A percentile compares a stretch with the other conserved stretches of the same genome.
Conservation (phyloP, 176 grass and related monocot genomes). For the Raddia distichophylla region DNA sequence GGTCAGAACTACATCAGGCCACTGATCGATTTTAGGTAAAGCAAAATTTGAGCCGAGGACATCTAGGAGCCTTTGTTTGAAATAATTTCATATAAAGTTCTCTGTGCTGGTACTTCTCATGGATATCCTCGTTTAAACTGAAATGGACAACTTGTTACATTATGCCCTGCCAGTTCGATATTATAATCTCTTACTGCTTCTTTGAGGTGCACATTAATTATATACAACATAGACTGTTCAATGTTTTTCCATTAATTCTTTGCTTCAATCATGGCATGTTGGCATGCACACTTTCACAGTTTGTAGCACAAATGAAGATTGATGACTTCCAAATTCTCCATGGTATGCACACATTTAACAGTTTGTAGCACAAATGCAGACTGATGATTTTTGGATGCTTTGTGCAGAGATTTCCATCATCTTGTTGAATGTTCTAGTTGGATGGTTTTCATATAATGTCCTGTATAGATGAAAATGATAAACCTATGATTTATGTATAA, state of each 20-base stretch:
- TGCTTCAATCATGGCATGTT: neutral
- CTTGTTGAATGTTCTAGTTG: neutral
- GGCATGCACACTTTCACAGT: too few relatives aligned
- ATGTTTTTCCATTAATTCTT: slow-evolving; percentile 2
- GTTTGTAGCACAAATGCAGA: slow-evolving; percentile 24
- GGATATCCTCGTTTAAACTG: slow-evolving; percentile 13
- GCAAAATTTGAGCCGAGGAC: slow-evolving; percentile 32
- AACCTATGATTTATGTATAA: neutral
- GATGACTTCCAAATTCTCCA: neutral
- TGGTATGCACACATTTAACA: neutral
- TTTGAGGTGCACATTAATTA: neutral
- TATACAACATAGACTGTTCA: slow-evolving; percentile 5
- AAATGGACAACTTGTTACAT: neutral
- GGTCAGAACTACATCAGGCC: slow-evolving; percentile 96
- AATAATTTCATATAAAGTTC: neutral
- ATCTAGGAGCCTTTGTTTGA: neutral
- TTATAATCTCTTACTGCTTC: neutral
- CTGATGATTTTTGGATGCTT: slow-evolving; percentile 2
- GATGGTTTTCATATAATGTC: neutral
- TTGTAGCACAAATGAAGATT: neutral
- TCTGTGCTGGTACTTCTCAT: slow-evolving; percentile 12
- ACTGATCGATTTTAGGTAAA: slow-evolving; percentile 86
- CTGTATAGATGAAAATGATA: slow-evolving; percentile 14
- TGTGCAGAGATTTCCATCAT: slow-evolving; percentile 19
- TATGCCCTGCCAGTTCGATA: slow-evolving; percentile 5